Evolutionary conservation across 495 filamentous ascomycete genomes (phyloP).

Genomic region (Penicillium cosmopolitanum): DNA sequence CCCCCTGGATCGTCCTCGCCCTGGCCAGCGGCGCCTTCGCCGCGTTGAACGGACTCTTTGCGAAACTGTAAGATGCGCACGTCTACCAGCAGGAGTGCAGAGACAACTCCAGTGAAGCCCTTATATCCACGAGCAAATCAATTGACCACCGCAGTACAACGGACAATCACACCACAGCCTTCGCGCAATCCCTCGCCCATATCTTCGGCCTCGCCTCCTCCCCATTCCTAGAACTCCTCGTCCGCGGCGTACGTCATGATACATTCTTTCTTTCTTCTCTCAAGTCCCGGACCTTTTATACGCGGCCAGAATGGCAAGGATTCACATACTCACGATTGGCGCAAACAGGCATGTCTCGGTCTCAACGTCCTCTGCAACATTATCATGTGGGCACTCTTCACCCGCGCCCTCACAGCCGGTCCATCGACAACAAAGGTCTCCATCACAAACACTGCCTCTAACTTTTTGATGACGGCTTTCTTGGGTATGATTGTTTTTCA

Average conservation of each 20-base stretch:
- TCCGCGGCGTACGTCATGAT: constrained; percentile 66
- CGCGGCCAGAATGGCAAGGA: too few species aligned
- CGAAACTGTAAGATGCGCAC: constrained; percentile 72
- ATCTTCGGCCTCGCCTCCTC: constrained; percentile 54
- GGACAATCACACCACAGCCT: constrained; percentile 73
- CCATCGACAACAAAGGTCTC: constrained; percentile 87
- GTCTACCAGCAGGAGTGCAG: neutral
- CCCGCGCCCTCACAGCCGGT: constrained; percentile 78
- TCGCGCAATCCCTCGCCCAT: constrained; percentile 65
- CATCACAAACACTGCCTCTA: constrained; percentile 89
- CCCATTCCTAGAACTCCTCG: constrained; percentile 64
- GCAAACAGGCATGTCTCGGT: constrained; percentile 73
- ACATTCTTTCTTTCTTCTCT: neutral
- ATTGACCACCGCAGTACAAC: constrained; percentile 65
- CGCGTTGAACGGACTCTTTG: constrained; percentile 93
- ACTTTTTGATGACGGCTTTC: constrained; percentile 91
- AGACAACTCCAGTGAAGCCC: neutral
- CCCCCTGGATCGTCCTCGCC: constrained; percentile 79
- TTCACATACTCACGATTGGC: too few species aligned
- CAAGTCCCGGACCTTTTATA: neutral
- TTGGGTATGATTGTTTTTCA: constrained; percentile 74
- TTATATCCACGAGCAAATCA: neutral
- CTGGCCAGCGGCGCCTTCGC: constrained; percentile 87
- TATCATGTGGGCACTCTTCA: constrained; percentile 90
- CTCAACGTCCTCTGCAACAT: constrained; percentile 89